phyloP scores from a whole-genome alignment of 176 grass and related monocot genomes.

The Typha latifolia region DNA sequence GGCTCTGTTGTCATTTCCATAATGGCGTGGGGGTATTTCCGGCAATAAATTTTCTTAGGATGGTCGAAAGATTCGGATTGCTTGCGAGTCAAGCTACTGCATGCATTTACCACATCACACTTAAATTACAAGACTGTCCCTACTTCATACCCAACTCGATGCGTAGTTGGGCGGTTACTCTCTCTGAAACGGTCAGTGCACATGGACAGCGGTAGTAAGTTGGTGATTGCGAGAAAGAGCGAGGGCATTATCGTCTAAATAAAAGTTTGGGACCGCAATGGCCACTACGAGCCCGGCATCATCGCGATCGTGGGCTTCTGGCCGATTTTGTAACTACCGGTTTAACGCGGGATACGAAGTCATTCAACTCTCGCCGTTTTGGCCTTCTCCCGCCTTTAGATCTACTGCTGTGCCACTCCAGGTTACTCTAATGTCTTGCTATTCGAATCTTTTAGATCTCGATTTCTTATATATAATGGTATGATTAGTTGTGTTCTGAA shows the following conservation, averaged over 20 bases:
- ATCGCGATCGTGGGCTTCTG: not conserved
- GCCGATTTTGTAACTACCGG: not conserved
- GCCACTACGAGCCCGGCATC: not conserved
- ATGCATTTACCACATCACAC: not conserved
- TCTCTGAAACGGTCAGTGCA: too few species aligned
- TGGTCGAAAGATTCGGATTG: not conserved
- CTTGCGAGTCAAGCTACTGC: not conserved
- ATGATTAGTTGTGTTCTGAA: too few species aligned
- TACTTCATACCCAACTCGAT: not conserved
- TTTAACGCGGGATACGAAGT: not conserved
- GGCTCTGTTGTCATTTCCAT: not conserved
- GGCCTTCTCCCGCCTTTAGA: not conserved
- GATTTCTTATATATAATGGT: not conserved
- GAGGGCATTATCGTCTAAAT: not conserved
- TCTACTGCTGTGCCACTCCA: not conserved
- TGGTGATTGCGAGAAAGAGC: not conserved
- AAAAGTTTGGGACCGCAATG: not conserved
- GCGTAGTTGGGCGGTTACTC: too few species aligned
- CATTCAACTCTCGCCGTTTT: not conserved
- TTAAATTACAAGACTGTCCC: not conserved
- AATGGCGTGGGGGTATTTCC: conserved; percentile 4
- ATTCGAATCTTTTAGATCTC: not conserved
- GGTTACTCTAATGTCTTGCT: not conserved
- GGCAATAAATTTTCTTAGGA: not conserved
- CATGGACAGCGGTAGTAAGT: too few species aligned